These are phyloP conservation scores for Neofusicoccum ribis DNA, from an alignment of 2,329 filamentous ascomycete genomes.

Conservation along the genomic window DNA sequence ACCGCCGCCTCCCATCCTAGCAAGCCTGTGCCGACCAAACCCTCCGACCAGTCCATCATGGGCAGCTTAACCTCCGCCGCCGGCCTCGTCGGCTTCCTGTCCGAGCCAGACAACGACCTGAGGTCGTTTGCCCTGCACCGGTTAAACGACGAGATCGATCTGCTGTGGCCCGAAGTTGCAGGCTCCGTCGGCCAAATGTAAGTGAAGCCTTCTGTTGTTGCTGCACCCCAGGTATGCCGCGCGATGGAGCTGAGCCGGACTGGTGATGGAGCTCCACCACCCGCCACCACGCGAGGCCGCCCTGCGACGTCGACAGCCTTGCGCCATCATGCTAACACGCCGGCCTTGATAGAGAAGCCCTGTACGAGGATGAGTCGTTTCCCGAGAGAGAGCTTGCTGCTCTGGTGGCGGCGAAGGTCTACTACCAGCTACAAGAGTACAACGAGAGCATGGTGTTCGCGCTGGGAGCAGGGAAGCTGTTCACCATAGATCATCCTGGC, in stretches of 20 bases:
- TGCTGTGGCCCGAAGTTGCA: constrained; percentile 96
- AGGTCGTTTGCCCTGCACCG: constrained; percentile 93
- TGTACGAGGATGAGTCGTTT: constrained; percentile 96
- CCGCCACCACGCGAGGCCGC: constrained; percentile 11
- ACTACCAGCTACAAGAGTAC: constrained; percentile 98
- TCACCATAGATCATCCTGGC: constrained; percentile 85
- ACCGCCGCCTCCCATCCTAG: constrained; percentile 13
- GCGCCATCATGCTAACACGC: constrained; percentile 19
- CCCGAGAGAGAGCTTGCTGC: constrained; percentile 92
- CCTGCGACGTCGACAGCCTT: constrained; percentile 8
- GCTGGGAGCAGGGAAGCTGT: constrained; percentile 88
- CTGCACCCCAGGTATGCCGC: not conserved
- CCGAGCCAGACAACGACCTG: constrained; percentile 90
- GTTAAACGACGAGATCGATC: constrained; percentile 93
- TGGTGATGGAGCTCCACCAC: constrained; percentile 18
- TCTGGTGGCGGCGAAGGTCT: constrained; percentile 93
- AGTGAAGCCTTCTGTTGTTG: constrained; percentile 31
- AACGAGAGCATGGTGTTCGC: constrained; percentile 99
- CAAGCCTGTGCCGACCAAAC: constrained; percentile 3
- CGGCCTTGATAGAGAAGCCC: constrained; percentile 69
- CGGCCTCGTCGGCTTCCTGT: constrained; percentile 91
- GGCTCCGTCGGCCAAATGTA: constrained; percentile 92
- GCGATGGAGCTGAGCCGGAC: constrained; percentile 9
- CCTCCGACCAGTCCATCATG: constrained; percentile 55
- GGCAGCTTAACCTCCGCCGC: constrained; percentile 91